Evolutionary conservation across 306 rosid genomes (phyloP), one percentile per base, ranked within the genome.

Genomic region (Pachyrhizus erosus): DNA sequence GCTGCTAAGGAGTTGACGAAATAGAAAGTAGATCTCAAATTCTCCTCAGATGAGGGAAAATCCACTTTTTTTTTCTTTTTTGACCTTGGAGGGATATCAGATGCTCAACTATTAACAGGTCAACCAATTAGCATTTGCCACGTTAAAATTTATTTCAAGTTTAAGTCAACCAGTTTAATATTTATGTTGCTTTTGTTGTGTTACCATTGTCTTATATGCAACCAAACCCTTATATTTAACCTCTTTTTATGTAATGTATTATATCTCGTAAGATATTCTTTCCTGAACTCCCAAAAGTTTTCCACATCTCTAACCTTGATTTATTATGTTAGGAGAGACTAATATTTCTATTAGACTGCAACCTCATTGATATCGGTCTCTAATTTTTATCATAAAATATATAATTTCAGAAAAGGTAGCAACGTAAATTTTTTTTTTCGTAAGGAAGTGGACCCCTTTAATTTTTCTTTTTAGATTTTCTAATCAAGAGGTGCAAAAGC

Each of bases 1-100:
- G 82, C 54, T 83, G 40, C 43, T 67, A 84, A 83, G 87, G 86
- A 84, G 98, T 95, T 90, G 98, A 95, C 97, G 76, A 83, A 83
- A 80, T 55, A 84, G 45, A 89, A 87, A 84, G 83, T 49, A 67
- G 27, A 55, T 68, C 67, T 78, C 75, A 34, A 79, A 20, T 71
- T 85, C 84, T 91, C 91, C 90, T 81, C 87, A 67, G 86, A 84
- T 79, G 68, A 84, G 84, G 94, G 87, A 80, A 87, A 91, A 42
- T 72, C 61, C 78, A 58, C 72, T 78, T 60, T n/a, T n/a, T n/a
- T n/a, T n/a, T n/a, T 78, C 0, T 66, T 27, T 86, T 86, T 84
- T 91, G 89, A 93, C 91, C 76, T 86, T 4, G 26, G 48, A 73
- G 84, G 82, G 75, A 83, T 76, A 87, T 86, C 72, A 82, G 97